Evolutionary conservation across 371 early-diverging fungal genomes (phyloP).

Genomic region (Sanchytrium tribonematis): DNA sequence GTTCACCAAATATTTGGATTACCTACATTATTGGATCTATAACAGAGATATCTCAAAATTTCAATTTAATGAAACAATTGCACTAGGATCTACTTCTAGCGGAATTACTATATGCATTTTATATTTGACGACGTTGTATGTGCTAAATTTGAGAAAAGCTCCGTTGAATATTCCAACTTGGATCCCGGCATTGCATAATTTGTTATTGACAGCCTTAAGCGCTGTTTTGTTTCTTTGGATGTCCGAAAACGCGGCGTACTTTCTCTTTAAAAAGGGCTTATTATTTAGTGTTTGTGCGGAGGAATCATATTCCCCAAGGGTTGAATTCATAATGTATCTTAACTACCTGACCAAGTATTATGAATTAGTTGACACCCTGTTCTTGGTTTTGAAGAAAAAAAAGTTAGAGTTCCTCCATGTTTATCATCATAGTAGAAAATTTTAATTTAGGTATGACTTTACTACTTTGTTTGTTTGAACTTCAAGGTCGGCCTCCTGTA

Average conservation of each 20-base stretch:
- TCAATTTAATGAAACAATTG: background rate
- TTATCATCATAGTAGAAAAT: background rate
- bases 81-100: background rate
- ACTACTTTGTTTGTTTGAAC: conserved; percentile 1
- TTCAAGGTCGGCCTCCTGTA: background rate
- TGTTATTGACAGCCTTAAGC: background rate
- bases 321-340: conserved; percentile 1
- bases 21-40: background rate
- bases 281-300: background rate
- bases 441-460: background rate
- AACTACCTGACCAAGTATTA: conserved; percentile 63
- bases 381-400: conserved; percentile 40
- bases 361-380: conserved; percentile 43
- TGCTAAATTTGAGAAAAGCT: background rate
- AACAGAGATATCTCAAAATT: background rate
- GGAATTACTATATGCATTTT: background rate
- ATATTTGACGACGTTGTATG: background rate
- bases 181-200: background rate
- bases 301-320: background rate
- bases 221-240: background rate
- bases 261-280: background rate
- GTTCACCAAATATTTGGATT: background rate
- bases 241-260: background rate
- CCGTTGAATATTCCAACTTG: background rate
- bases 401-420: conserved; percentile 11